phyloP scores from a whole-genome alignment of 768 basidiomycete species.

The Dictyophora rubrovolvata region DNA sequence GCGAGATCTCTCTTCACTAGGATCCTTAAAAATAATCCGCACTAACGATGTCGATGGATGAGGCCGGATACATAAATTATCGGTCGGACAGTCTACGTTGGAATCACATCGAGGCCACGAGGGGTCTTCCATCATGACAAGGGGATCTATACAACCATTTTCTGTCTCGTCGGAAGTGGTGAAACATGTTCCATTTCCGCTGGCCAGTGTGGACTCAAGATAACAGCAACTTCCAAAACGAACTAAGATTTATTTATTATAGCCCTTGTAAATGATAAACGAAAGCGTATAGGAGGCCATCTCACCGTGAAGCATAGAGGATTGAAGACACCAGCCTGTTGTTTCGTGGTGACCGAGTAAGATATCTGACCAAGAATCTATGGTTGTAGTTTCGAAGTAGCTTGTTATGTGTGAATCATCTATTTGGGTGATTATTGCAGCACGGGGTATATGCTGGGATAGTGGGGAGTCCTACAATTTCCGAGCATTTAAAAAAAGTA shows the following conservation, averaged over 20 bases:
- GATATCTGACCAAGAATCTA: conserved; percentile 39
- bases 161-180: conserved; percentile 18
- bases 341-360: conserved; percentile 21
- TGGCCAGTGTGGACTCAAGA: conserved; percentile 1
- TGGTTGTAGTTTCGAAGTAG: conserved; percentile 11
- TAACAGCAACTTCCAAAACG: neutral
- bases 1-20: conserved; percentile 18
- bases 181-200: conserved; percentile 1
- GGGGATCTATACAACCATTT: conserved; percentile 47
- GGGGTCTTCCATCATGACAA: conserved; percentile 35
- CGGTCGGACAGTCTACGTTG: conserved; percentile 10
- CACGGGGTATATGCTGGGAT: conserved; percentile 40
- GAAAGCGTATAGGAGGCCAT: neutral
- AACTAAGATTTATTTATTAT: neutral
- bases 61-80: conserved; percentile 44
- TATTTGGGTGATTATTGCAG: conserved; percentile 50
- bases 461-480: conserved; percentile 51
- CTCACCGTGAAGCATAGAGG: conserved; percentile 22
- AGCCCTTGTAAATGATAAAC: neutral
- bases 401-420: conserved; percentile 47
- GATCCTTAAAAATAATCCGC: conserved; percentile 37
- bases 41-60: conserved; percentile 40
- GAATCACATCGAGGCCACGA: conserved; percentile 30
- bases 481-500: conserved; percentile 8
- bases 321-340: conserved; percentile 54